A percentile compares a stretch with the other conserved stretches of the same genome.
Conservation (phyloP, 2,329 filamentous ascomycete species). For the Penicillium sp. region DNA sequence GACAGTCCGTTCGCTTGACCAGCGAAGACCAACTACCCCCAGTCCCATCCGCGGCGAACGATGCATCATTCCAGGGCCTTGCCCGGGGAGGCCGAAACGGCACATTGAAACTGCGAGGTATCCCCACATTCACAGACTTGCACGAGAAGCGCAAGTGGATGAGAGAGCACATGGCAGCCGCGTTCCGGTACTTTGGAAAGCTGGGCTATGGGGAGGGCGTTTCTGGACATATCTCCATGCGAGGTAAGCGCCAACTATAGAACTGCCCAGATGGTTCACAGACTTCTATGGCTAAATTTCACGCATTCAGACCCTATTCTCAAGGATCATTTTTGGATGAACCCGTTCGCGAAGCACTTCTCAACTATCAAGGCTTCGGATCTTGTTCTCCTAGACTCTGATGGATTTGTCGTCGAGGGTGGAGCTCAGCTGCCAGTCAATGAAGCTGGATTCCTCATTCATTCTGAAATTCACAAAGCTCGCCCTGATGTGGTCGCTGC, state of each 20-base stretch:
- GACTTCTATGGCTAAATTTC: background rate
- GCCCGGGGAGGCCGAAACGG: slow-evolving; percentile 40
- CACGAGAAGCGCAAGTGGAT: slow-evolving; percentile 53
- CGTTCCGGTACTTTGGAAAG: slow-evolving; percentile 45
- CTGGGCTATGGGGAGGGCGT: slow-evolving; percentile 44
- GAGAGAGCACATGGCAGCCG: slow-evolving; percentile 51
- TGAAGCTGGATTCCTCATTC: slow-evolving; percentile 60
- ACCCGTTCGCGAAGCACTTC: slow-evolving; percentile 43
- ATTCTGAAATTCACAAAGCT: slow-evolving; percentile 60
- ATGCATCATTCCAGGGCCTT: slow-evolving; percentile 34
- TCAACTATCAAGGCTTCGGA: slow-evolving; percentile 45
- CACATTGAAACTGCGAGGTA: slow-evolving; percentile 38
- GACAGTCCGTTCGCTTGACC: slow-evolving; percentile 19
- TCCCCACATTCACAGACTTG: slow-evolving; percentile 43
- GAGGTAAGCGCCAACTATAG: slow-evolving; percentile 24
- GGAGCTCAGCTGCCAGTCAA: slow-evolving; percentile 43
- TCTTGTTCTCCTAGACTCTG: slow-evolving; percentile 41
- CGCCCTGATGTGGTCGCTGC: slow-evolving; percentile 61
- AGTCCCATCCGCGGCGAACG: slow-evolving; percentile 26
- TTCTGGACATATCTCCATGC: slow-evolving; percentile 45
- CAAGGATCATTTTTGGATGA: slow-evolving; percentile 44
- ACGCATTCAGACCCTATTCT: slow-evolving; percentile 36
- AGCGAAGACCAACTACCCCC: slow-evolving; percentile 22
- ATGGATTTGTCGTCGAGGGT: slow-evolving; percentile 44
- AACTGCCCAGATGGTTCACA: background rate